A percentile compares a stretch with the other conserved stretches of the same genome.
phyloP scores from a whole-genome alignment of 2,329 filamentous ascomycete species.

The Aspergillus niger region DNA sequence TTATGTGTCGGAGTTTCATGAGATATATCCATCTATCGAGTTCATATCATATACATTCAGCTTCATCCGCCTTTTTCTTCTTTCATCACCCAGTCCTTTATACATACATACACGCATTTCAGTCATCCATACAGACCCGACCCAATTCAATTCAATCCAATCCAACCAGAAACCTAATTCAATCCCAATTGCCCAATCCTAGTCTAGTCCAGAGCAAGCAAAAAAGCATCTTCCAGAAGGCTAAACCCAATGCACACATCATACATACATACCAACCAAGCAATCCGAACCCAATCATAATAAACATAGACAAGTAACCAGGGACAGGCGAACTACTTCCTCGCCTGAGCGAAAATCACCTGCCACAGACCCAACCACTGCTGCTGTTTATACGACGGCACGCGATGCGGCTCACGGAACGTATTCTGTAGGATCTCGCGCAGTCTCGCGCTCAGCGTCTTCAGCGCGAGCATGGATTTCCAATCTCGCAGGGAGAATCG shows the following conservation, averaged over 20 bases:
- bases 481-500: conserved; percentile 83
- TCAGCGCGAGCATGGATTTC: conserved; percentile 89
- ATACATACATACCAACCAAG: neutral
- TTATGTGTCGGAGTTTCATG: too few relatives aligned
- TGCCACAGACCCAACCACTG: conserved; percentile 77
- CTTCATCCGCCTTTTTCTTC: too few relatives aligned
- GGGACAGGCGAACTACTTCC: neutral
- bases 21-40: neutral
- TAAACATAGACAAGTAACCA: neutral
- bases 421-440: conserved; percentile 72
- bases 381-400: conserved; percentile 63
- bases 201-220: neutral
- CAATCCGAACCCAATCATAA: neutral
- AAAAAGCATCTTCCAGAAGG: neutral
- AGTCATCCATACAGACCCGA: neutral
- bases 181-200: neutral
- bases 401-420: conserved; percentile 55
- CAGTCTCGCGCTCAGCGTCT: conserved; percentile 71
- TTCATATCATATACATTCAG: neutral
- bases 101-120: neutral
- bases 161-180: neutral
- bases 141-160: neutral
- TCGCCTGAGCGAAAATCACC: conserved; percentile 58
- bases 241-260: neutral
- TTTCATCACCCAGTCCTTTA: too few relatives aligned